Evolutionary conservation across 2,329 filamentous ascomycete genomes (phyloP).

Genomic region (Falciphora oryzae): DNA sequence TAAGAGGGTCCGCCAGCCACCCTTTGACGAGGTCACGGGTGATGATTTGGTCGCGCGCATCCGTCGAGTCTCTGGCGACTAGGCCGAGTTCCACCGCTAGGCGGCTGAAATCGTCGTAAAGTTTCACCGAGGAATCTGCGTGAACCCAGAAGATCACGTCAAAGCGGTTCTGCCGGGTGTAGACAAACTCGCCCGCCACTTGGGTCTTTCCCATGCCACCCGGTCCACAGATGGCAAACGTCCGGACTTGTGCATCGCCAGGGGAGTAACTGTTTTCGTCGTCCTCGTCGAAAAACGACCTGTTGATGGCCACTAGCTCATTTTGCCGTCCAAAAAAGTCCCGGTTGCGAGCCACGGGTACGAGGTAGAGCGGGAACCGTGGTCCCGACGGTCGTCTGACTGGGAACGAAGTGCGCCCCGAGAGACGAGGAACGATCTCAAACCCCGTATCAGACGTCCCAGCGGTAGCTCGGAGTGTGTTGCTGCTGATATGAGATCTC

Average conservation of each 20-base stretch:
- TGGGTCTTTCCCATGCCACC: constrained; percentile 1
- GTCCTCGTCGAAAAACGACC: neutral
- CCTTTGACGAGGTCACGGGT: neutral
- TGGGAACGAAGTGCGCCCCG: neutral
- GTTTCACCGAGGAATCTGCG: neutral
- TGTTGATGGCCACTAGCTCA: neutral
- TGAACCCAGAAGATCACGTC: neutral
- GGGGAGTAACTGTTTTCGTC: neutral
- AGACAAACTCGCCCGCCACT: neutral
- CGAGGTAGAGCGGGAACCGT: neutral
- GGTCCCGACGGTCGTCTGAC: neutral
- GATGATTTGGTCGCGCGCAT: neutral
- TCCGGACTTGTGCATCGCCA: neutral
- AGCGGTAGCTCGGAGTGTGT: no score
- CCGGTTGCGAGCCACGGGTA: neutral
- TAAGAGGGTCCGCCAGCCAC: neutral
- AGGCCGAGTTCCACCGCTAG: neutral
- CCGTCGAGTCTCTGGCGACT: neutral
- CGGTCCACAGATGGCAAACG: neutral
- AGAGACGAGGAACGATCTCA: neutral
- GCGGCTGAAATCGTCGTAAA: neutral
- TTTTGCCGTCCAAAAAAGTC: neutral
- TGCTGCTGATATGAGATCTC: no score
- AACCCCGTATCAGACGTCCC: neutral
- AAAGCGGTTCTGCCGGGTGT: neutral